A percentile compares a stretch with the other conserved stretches of the same genome.
These are phyloP conservation scores for Penicillium waksmanii DNA, from an alignment of 495 filamentous ascomycete genomes.

Conservation along the genomic window DNA sequence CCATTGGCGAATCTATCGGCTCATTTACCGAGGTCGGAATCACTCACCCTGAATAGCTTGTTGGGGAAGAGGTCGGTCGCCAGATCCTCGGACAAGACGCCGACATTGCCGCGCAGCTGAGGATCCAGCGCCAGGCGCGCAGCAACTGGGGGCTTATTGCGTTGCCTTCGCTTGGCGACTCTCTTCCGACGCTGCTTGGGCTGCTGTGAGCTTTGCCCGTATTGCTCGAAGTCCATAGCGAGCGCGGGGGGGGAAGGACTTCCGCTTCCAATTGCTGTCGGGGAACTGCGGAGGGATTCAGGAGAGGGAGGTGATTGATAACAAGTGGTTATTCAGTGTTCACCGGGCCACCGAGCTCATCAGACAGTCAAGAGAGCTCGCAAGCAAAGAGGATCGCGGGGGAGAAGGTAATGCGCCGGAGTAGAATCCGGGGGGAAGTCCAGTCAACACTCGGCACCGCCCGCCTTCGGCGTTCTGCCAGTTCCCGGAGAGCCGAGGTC, in stretches of 20 bases:
- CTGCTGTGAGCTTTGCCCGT: slow-evolving; percentile 43
- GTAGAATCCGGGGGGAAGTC: slow-evolving; percentile 7
- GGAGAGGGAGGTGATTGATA: background rate
- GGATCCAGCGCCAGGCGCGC: slow-evolving; percentile 74
- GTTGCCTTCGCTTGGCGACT: slow-evolving; percentile 42
- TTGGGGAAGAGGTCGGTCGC: slow-evolving; percentile 77
- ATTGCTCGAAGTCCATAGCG: slow-evolving; percentile 44
- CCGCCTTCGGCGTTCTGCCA: slow-evolving; percentile 38
- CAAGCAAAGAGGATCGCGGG: slow-evolving; percentile 5
- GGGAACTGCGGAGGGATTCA: slow-evolving; percentile 18
- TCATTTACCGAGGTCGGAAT: slow-evolving; percentile 1
- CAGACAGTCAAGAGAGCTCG: background rate
- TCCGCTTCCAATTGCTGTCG: slow-evolving; percentile 33
- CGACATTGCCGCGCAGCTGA: slow-evolving; percentile 85
- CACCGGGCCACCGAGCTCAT: slow-evolving; percentile 2
- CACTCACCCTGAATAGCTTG: slow-evolving; percentile 42
- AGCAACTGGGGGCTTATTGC: slow-evolving; percentile 60
- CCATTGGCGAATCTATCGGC: background rate
- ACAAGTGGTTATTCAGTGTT: background rate
- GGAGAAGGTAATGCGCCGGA: slow-evolving; percentile 10
- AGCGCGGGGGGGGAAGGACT: slow-evolving; percentile 15
- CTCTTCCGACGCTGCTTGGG: slow-evolving; percentile 44
- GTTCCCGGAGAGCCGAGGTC: slow-evolving; percentile 44
- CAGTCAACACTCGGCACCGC: slow-evolving; percentile 37
- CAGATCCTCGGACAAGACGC: slow-evolving; percentile 84